phyloP scores from a whole-genome alignment of 495 filamentous ascomycete species.

The Penicillium dipodomyicola region DNA sequence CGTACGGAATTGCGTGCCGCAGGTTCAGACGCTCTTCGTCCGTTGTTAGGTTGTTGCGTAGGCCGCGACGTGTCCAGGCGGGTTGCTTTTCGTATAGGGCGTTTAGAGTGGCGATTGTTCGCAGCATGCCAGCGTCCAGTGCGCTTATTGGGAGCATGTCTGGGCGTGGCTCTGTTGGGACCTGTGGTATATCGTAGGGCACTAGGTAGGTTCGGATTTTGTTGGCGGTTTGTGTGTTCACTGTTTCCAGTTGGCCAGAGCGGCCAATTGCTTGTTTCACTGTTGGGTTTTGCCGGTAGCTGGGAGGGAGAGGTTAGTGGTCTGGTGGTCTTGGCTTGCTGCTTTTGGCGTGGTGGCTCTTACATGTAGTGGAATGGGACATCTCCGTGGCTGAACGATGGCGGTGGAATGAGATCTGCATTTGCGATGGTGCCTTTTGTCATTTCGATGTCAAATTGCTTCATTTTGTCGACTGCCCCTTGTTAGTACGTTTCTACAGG shows the following conservation, averaged over 20 bases:
- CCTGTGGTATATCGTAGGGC: constrained; percentile 50
- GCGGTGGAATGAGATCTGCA: constrained; percentile 76
- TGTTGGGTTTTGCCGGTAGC: constrained; percentile 59
- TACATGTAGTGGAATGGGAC: constrained; percentile 66
- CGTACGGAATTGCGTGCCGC: constrained; percentile 66
- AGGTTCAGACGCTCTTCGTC: constrained; percentile 55
- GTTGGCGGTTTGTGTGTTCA: constrained; percentile 51
- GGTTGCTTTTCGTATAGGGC: constrained; percentile 67
- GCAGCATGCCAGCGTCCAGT: constrained; percentile 51
- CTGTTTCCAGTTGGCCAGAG: constrained; percentile 48
- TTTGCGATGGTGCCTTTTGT: constrained; percentile 55
- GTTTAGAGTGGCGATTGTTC: constrained; percentile 57
- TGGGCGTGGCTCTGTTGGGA: constrained; percentile 54
- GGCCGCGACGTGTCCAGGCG: constrained; percentile 78
- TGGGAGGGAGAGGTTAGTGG: constrained; percentile 15
- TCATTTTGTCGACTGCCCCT: constrained; percentile 60
- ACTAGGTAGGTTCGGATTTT: constrained; percentile 60
- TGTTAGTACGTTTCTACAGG: constrained; percentile 5
- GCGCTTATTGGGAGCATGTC: constrained; percentile 46
- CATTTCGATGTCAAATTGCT: constrained; percentile 69
- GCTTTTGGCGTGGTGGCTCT: constrained; percentile 6
- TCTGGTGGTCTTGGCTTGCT: not conserved
- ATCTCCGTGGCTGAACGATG: constrained; percentile 63
- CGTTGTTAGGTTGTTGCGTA: constrained; percentile 59
- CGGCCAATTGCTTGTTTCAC: constrained; percentile 52